phyloP scores from a whole-genome alignment of 805 yeast genomes.

The Babjeviella inositovora region DNA sequence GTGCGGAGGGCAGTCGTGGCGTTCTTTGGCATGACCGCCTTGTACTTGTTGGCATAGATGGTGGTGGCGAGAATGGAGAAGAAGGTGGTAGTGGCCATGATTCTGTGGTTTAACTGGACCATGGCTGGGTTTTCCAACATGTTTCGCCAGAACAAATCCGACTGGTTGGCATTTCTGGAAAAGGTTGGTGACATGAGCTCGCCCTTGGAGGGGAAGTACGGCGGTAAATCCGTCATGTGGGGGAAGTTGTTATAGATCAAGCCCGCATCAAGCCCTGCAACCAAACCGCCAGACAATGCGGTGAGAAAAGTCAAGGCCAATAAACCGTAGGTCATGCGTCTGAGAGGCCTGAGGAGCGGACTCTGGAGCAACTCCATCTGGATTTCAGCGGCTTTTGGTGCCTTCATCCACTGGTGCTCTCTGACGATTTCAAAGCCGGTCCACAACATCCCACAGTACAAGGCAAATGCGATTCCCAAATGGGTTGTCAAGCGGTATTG shows the following conservation, averaged over 20 bases:
- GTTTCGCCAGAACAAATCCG: slow-evolving; percentile 85
- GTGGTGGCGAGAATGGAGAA: slow-evolving; percentile 56
- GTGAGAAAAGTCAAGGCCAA: slow-evolving; percentile 66
- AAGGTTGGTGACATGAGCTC: slow-evolving; percentile 69
- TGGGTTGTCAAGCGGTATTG: slow-evolving; percentile 92
- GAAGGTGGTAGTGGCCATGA: slow-evolving; percentile 72
- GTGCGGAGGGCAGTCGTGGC: slow-evolving; percentile 43
- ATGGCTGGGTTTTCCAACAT: slow-evolving; percentile 90
- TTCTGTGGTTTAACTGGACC: slow-evolving; percentile 84
- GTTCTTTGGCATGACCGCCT: slow-evolving; percentile 34
- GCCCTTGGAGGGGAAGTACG: slow-evolving; percentile 51
- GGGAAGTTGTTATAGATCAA: slow-evolving; percentile 93
- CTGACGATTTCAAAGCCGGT: slow-evolving; percentile 75
- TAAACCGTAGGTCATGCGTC: slow-evolving; percentile 37
- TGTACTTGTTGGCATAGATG: slow-evolving; percentile 43
- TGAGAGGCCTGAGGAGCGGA: slow-evolving; percentile 40
- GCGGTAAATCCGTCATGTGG: slow-evolving; percentile 69
- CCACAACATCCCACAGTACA: slow-evolving; percentile 81
- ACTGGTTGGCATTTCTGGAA: slow-evolving; percentile 46
- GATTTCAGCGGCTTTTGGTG: slow-evolving; percentile 41
- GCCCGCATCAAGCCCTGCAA: slow-evolving; percentile 97
- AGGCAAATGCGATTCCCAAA: slow-evolving; percentile 78
- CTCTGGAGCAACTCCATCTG: slow-evolving; percentile 43
- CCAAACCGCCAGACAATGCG: slow-evolving; percentile 96
- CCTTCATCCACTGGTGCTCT: slow-evolving; percentile 52